A percentile compares a stretch with the other conserved stretches of the same genome.
Evolutionary conservation across 2,329 filamentous ascomycete genomes (phyloP).

Genomic region (Penicillium sp.): DNA sequence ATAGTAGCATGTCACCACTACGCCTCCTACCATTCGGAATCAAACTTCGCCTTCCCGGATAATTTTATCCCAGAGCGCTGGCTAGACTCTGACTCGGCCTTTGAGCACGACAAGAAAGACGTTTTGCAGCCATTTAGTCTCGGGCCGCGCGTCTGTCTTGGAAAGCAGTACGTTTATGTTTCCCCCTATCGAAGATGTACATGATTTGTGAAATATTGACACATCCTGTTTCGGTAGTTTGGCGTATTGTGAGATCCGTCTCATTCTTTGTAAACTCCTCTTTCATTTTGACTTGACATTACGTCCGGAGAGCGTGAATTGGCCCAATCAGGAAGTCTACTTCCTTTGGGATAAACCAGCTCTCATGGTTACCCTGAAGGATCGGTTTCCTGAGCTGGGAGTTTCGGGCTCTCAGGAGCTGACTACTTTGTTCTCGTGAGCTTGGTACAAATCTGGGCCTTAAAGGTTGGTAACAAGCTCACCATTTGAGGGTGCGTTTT

Average conservation of each 20-base stretch:
- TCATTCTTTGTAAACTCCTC: constrained; percentile 27
- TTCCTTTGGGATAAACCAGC: constrained; percentile 29
- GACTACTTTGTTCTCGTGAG: neutral
- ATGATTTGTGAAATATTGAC: neutral
- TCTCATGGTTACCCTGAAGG: constrained; percentile 18
- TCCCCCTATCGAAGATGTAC: neutral
- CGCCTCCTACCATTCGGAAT: constrained; percentile 24
- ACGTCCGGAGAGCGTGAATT: constrained; percentile 14
- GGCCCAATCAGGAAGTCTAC: constrained; percentile 24
- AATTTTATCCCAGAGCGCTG: constrained; percentile 36
- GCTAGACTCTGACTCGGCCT: constrained; percentile 22
- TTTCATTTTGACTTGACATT: constrained; percentile 26
- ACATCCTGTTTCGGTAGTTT: constrained; percentile 6
- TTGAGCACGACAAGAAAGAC: constrained; percentile 22
- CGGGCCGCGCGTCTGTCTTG: constrained; percentile 37
- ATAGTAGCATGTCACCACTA: constrained; percentile 24
- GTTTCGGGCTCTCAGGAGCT: neutral
- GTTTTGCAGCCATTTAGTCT: constrained; percentile 35
- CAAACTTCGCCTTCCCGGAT: constrained; percentile 25
- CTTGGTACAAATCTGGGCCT: neutral
- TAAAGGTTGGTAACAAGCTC: neutral
- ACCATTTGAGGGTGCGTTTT: neutral
- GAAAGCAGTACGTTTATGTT: constrained; percentile 28
- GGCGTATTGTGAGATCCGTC: constrained; percentile 26
- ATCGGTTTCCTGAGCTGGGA: constrained; percentile 2